phyloP scores from a whole-genome alignment of 345 rosid genomes.

The Eucalyptus tenuipes region DNA sequence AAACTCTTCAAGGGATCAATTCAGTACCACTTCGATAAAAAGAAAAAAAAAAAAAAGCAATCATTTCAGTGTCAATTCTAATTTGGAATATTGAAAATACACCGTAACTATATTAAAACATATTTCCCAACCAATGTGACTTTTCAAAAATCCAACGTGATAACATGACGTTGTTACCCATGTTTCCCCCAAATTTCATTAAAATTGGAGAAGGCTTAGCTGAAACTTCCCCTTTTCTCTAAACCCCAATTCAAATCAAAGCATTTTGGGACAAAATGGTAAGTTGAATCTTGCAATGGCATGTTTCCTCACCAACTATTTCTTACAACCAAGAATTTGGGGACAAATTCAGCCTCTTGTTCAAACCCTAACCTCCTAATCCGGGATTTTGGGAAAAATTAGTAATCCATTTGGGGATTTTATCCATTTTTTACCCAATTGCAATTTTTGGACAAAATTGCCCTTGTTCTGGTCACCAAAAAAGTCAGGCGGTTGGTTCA shows the following conservation, averaged over 20 bases:
- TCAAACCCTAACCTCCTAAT: background rate
- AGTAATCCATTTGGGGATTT: background rate
- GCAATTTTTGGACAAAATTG: background rate
- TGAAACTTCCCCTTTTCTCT: background rate
- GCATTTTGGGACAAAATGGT: background rate
- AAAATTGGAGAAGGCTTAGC: background rate
- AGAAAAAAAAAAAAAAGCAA: background rate
- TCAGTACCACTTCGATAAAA: accelerated
- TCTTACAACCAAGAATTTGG: background rate
- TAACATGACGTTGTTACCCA: background rate
- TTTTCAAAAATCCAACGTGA: too few relatives aligned
- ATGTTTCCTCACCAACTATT: background rate
- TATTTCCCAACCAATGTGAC: background rate
- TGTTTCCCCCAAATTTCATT: background rate
- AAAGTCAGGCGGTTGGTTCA: too few relatives aligned
- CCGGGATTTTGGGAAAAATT: background rate
- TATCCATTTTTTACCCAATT: background rate
- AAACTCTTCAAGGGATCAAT: background rate
- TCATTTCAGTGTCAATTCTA: background rate
- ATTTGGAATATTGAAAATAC: background rate
- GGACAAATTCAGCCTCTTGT: background rate
- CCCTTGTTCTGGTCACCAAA: background rate
- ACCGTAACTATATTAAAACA: background rate
- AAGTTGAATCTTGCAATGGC: background rate
- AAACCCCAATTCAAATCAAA: background rate